phyloP scores from a whole-genome alignment of 1,284 basidiomycete genomes.

The Malassezia vespertilionis region DNA sequence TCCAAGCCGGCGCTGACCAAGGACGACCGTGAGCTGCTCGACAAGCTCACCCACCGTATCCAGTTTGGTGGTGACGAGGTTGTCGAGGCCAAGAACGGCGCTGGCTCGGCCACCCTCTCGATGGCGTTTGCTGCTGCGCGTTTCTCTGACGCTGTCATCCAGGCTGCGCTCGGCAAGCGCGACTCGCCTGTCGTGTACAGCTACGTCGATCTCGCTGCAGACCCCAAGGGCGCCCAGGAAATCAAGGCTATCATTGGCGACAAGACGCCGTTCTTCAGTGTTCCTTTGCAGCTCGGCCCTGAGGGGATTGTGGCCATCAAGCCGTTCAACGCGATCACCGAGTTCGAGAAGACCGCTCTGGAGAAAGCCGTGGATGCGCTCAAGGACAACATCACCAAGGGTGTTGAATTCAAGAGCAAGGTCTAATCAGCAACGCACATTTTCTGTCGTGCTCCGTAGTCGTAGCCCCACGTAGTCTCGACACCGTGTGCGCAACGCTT shows the following conservation, averaged over 20 bases:
- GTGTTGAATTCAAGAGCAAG: constrained; percentile 25
- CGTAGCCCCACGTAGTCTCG: not conserved
- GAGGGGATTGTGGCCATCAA: constrained; percentile 54
- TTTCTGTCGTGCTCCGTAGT: not conserved
- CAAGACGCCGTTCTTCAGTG: constrained; percentile 41
- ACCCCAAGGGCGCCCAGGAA: constrained; percentile 34
- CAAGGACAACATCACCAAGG: constrained; percentile 53
- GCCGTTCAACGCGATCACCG: constrained; percentile 52
- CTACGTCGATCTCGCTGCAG: constrained; percentile 41
- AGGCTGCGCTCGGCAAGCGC: constrained; percentile 36
- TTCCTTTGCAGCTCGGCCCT: constrained; percentile 40
- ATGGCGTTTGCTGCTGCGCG: constrained; percentile 65
- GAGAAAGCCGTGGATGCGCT: constrained; percentile 52
- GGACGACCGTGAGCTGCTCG: constrained; percentile 50
- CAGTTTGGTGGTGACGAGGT: constrained; percentile 89
- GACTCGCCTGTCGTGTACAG: constrained; percentile 32
- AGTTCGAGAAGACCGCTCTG: constrained; percentile 51
- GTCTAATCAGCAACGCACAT: constrained; percentile 10
- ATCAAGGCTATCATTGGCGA: constrained; percentile 31
- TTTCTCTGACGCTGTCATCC: constrained; percentile 37
- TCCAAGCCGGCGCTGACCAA: constrained; percentile 45
- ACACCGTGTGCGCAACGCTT: not conserved
- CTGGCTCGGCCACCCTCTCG: constrained; percentile 75
- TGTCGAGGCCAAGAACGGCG: constrained; percentile 77
- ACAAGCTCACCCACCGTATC: constrained; percentile 68